Conservation (phyloP, 352 stramenopile genomes). For the Globisporangium radiosum region DNA sequence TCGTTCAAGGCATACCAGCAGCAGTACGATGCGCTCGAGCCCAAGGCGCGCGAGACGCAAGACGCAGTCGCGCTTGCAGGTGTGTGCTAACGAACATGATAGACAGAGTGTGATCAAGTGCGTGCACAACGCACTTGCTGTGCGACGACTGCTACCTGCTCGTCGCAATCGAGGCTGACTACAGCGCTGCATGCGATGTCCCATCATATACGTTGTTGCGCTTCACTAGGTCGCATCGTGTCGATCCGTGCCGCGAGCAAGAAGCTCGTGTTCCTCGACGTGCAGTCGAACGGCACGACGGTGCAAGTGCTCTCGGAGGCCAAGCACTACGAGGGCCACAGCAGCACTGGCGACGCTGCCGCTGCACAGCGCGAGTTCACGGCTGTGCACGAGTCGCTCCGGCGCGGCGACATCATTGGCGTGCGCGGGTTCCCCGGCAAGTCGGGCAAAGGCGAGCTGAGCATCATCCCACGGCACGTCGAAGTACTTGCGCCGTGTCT, state of each 20-base stretch:
- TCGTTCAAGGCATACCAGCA: slow-evolving; percentile 50
- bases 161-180: no score
- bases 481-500: slow-evolving; percentile 94
- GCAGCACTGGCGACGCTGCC: slow-evolving; percentile 20
- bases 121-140: not conserved
- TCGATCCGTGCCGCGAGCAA: slow-evolving; percentile 76
- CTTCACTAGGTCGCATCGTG: slow-evolving; percentile 46
- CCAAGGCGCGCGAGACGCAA: slow-evolving; percentile 52
- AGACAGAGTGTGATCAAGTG: not conserved
- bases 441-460: slow-evolving; percentile 80
- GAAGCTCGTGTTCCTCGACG: slow-evolving; percentile 77
- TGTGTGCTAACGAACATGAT: slow-evolving; percentile 4
- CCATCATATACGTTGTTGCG: not conserved
- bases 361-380: slow-evolving; percentile 45
- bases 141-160: no score
- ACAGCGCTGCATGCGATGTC: not conserved
- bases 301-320: slow-evolving; percentile 75
- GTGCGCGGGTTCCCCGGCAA: slow-evolving; percentile 75
- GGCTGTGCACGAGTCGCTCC: slow-evolving; percentile 58
- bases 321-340: slow-evolving; percentile 53
- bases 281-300: slow-evolving; percentile 53
- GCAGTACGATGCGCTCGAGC: slow-evolving; percentile 41
- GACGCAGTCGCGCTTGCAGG: slow-evolving; percentile 53
- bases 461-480: slow-evolving; percentile 80
- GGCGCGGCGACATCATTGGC: slow-evolving; percentile 74